Evolutionary conservation across 495 filamentous ascomycete genomes (phyloP), one percentile per base, ranked within the genome.

Genomic region (Coniosporium apollinis): DNA sequence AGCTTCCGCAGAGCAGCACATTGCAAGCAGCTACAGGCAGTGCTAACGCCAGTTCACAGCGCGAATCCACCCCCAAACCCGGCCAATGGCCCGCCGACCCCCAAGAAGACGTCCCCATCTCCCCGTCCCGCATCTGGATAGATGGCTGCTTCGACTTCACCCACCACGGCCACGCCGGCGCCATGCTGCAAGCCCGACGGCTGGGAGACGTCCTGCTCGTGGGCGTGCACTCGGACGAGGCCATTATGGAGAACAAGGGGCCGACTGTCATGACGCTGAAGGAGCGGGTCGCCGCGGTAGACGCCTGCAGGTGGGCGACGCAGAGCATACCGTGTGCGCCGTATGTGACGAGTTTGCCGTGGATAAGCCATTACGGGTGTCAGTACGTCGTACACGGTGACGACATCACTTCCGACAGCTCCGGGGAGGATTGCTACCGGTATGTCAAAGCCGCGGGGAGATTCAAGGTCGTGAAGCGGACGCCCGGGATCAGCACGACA

Each of bases 111-210:
- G 38, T 67, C 24, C 58, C 62, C 2, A 59, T 76, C 26, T 62
- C 59, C 6, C 72, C 91, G 22, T 71, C 77, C 39, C 73, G 82
- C 22, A 80, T 96, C 43, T 99, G 89, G 89, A 76, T 96, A 14
- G 89, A 99, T 59, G 89, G 89, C 34, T 99, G 89, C 60, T 99
- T 92, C 59, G 89, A 99, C 60, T 99, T 99, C 58, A 84, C 79
- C 56, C 89, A 99, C 55, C 89, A 99, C 49, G 89, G 89, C 43
- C 89, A 99, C 61, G 87, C 89, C 4, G 89, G 91, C 25, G 91
- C 89, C 33, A 89, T 96, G 69, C 72, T 96, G 14, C 89, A 99
- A 53, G 85, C 89, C 9, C 80, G 82, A 39, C 73, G 68, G 36
- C 67, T 94, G 15, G 91, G 91, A 38, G 76, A 70, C 33, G 80